Evolutionary conservation across 23 red algal genomes (phyloP).

Genomic region (Agarophyton chilense): DNA sequence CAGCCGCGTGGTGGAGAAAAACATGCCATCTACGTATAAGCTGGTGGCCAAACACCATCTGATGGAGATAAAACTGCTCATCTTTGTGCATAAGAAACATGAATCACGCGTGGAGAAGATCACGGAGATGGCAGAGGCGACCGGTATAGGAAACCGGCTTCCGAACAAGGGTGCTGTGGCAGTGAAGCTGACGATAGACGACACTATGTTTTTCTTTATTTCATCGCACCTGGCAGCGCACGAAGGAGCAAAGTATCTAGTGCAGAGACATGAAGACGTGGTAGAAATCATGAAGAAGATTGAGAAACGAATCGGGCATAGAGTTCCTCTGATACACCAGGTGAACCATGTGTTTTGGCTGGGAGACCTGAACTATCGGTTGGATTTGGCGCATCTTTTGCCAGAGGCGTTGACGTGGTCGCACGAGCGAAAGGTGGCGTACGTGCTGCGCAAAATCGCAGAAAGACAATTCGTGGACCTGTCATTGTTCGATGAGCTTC

Average conservation of each 20-base stretch:
- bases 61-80: conserved; percentile 70
- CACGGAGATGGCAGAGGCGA: conserved; percentile 24
- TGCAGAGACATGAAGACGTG: conserved; percentile 57
- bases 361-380: conserved; percentile 96
- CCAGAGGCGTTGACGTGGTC: conserved; percentile 61
- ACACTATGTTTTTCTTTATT: conserved; percentile 80
- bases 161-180: conserved; percentile 85
- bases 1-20: conserved; percentile 39
- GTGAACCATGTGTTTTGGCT: conserved; percentile 84
- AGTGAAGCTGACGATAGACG: conserved; percentile 57
- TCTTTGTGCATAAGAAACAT: conserved; percentile 59
- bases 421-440: conserved; percentile 34
- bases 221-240: conserved; percentile 81
- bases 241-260: conserved; percentile 64
- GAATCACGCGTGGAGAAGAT: conserved; percentile 29
- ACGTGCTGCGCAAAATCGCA: conserved; percentile 54
- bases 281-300: conserved; percentile 72
- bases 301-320: conserved; percentile 14
- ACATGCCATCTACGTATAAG: conserved; percentile 39
- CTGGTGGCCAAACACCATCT: conserved; percentile 68
- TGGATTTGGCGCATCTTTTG: conserved; percentile 71
- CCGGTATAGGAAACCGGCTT: conserved; percentile 67
- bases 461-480: conserved; percentile 57
- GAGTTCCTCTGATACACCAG: conserved; percentile 58
- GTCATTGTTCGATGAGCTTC: conserved; percentile 77